A percentile compares a stretch with the other conserved stretches of the same genome.
phyloP scores from a whole-genome alignment of 306 rosid genomes.

The Cicer chorassanicum region DNA sequence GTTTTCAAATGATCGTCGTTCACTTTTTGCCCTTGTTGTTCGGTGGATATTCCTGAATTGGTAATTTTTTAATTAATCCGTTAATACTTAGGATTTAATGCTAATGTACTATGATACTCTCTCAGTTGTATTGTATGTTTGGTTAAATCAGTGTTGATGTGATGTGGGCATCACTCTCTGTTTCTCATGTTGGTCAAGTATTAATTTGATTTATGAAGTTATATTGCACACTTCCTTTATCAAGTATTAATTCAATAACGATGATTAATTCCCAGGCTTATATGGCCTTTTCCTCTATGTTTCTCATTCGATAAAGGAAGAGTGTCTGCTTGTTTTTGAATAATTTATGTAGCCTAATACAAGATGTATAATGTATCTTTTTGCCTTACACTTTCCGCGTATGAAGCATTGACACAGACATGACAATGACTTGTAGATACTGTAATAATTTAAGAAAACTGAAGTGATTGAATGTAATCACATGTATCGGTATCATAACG shows the following conservation, averaged over 20 bases:
- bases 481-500: too few species aligned
- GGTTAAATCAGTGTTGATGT: constrained; percentile 18
- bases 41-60: background rate
- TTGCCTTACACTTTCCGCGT: background rate
- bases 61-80: background rate
- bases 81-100: background rate
- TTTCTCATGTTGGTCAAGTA: constrained; percentile 9
- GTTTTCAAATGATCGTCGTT: background rate
- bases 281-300: too few species aligned
- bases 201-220: constrained; percentile 20
- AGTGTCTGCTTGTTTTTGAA: background rate
- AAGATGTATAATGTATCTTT: background rate
- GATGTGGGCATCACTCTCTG: background rate
- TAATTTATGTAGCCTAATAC: background rate
- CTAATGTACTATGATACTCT: too few species aligned
- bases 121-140: background rate
- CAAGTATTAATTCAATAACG: too few species aligned
- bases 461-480: too few species aligned
- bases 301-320: too few species aligned
- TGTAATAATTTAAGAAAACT: too few species aligned
- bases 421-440: too few species aligned
- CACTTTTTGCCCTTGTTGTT: background rate
- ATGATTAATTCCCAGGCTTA: background rate
- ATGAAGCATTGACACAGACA: too few species aligned
- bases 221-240: too few species aligned